Conservation (phyloP, 2,329 filamentous ascomycete species). For the Alternaria infectoria region DNA sequence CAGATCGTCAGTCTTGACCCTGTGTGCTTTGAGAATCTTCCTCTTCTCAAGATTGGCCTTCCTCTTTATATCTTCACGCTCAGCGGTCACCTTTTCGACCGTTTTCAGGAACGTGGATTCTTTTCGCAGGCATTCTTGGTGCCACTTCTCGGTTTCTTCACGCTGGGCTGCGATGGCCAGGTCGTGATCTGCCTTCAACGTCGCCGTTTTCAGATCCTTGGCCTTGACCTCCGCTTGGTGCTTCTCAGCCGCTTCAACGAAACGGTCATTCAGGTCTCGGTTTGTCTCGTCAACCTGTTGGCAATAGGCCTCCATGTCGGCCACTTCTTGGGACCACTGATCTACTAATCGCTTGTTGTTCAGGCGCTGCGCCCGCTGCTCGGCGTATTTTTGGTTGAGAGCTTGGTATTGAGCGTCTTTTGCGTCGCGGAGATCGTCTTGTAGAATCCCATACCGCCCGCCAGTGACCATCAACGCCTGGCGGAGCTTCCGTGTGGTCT, state of each 20-base stretch:
- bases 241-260: neutral
- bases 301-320: neutral
- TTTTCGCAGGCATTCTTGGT: neutral
- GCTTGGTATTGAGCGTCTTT: neutral
- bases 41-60: neutral
- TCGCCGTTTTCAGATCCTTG: neutral
- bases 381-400: neutral
- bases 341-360: conserved; percentile 2
- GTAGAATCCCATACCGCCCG: neutral
- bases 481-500: neutral
- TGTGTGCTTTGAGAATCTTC: neutral
- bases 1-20: neutral
- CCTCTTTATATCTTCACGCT: neutral
- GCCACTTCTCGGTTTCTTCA: neutral
- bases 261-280: neutral
- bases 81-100: neutral
- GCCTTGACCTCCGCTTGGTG: neutral
- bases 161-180: neutral
- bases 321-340: neutral
- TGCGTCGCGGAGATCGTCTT: neutral
- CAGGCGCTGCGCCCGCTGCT: neutral
- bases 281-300: neutral
- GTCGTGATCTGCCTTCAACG: neutral
- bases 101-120: neutral
- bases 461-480: neutral